Percentiles rank a stretch among this genome's conserved stretches.
These are phyloP conservation scores for Mycena belliarum DNA, from an alignment of 768 basidiomycete species.

Conservation along the genomic window DNA sequence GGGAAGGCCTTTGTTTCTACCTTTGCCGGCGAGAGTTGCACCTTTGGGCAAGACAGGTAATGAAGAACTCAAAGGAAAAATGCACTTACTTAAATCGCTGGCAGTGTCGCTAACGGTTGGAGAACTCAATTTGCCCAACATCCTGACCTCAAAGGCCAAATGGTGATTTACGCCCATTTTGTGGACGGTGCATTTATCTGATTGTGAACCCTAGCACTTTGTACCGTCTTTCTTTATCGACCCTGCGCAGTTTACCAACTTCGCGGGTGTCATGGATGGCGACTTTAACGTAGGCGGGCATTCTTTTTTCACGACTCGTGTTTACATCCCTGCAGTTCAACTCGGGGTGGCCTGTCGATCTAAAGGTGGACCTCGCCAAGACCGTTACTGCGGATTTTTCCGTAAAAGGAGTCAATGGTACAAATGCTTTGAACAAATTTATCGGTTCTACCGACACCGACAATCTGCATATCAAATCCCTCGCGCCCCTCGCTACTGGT, in stretches of 20 bases:
- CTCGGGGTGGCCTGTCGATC: conserved; percentile 72
- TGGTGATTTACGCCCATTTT: conserved; percentile 25
- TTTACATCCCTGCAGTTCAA: conserved; percentile 59
- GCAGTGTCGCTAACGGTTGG: conserved; percentile 59
- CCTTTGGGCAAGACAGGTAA: conserved; percentile 62
- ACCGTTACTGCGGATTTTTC: conserved; percentile 22
- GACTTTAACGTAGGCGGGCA: conserved; percentile 52
- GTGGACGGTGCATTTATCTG: background rate
- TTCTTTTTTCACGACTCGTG: background rate
- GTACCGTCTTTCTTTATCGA: conserved; percentile 72
- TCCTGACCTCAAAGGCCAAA: conserved; percentile 44
- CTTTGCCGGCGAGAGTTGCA: conserved; percentile 70
- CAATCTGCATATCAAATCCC: conserved; percentile 48
- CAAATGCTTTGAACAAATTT: conserved; percentile 36
- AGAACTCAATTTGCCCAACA: conserved; percentile 49
- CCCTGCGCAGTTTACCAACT: conserved; percentile 42
- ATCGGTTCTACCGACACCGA: conserved; percentile 57
- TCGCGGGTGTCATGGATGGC: conserved; percentile 48
- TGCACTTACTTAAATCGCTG: too few relatives aligned
- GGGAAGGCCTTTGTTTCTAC: conserved; percentile 62
- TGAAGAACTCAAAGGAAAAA: too few relatives aligned
- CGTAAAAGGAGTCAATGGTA: conserved; percentile 16
- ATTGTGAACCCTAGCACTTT: conserved; percentile 43
- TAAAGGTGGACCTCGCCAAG: conserved; percentile 45
- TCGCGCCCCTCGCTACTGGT: conserved; percentile 32